Evolutionary conservation across 805 yeast genomes (phyloP).

Genomic region (Sugiyamaella chiloensis): DNA sequence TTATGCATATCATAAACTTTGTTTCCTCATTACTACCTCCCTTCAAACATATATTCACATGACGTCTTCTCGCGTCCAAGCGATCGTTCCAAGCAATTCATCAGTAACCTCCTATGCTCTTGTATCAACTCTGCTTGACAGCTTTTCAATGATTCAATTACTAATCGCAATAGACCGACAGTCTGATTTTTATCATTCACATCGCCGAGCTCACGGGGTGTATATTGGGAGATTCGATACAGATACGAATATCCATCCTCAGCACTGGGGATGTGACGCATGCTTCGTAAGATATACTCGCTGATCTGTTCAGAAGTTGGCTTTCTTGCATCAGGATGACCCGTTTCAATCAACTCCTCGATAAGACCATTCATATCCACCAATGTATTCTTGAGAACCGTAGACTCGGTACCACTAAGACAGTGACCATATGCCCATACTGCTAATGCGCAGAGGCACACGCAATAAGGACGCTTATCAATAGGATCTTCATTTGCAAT

Average conservation of each 20-base stretch:
- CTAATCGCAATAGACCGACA: slow-evolving; percentile 49
- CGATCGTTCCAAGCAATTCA: slow-evolving; percentile 1
- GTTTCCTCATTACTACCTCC: neutral
- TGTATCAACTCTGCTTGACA: slow-evolving; percentile 2
- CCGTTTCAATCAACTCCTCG: neutral
- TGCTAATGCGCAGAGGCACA: slow-evolving; percentile 29
- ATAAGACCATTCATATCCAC: neutral
- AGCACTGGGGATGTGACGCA: slow-evolving; percentile 12
- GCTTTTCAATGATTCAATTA: slow-evolving; percentile 19
- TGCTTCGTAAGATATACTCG: slow-evolving; percentile 1
- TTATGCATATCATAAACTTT: no score
- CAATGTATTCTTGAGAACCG: slow-evolving; percentile 13
- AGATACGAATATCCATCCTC: slow-evolving; percentile 53
- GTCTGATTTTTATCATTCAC: slow-evolving; percentile 48
- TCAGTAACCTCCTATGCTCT: neutral
- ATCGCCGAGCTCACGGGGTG: slow-evolving; percentile 31
- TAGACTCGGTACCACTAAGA: slow-evolving; percentile 33
- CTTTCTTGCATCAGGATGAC: neutral
- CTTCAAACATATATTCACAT: slow-evolving; percentile 2
- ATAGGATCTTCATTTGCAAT: slow-evolving; percentile 28
- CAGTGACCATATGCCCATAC: slow-evolving; percentile 34
- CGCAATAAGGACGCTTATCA: slow-evolving; percentile 28
- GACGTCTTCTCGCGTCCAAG: neutral
- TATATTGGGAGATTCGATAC: slow-evolving; percentile 39
- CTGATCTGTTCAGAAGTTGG: slow-evolving; percentile 2